phyloP scores from a whole-genome alignment of 305 asterid species.

The Ajuga reptans region DNA sequence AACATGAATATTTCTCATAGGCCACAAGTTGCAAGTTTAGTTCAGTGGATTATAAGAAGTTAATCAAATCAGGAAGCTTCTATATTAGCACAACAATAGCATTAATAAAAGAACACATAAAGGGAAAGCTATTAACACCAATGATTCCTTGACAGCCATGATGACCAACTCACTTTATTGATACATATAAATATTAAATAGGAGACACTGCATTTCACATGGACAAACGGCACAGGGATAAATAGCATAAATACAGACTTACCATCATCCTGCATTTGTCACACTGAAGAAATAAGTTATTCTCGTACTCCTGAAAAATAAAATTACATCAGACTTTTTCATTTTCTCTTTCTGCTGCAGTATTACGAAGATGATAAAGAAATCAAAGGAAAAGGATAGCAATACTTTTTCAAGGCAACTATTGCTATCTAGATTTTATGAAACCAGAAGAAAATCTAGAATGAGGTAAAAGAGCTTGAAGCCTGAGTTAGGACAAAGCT shows the following conservation, averaged over 20 bases:
- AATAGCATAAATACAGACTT: conserved; percentile 25
- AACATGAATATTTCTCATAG: neutral
- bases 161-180: conserved; percentile 12
- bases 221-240: conserved; percentile 12
- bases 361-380: conserved; percentile 1
- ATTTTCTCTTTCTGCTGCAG: neutral
- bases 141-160: conserved; percentile 14
- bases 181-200: neutral
- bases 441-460: conserved; percentile 15
- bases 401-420: conserved; percentile 7
- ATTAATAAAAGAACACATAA: neutral
- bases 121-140: conserved; percentile 10
- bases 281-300: conserved; percentile 94
- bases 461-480: conserved; percentile 17
- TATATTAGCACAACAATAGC: conserved; percentile 5
- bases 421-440: conserved; percentile 13
- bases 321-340: conserved; percentile 21
- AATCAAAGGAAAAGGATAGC: conserved; percentile 13
- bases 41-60: conserved; percentile 6
- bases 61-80: conserved; percentile 10
- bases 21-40: neutral
- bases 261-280: conserved; percentile 99
- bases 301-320: conserved; percentile 88
- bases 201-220: conserved; percentile 13
- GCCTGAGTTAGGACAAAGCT: conserved; percentile 15